phyloP scores from a whole-genome alignment of 768 basidiomycete genomes.

The Tephrocybe rancida region DNA sequence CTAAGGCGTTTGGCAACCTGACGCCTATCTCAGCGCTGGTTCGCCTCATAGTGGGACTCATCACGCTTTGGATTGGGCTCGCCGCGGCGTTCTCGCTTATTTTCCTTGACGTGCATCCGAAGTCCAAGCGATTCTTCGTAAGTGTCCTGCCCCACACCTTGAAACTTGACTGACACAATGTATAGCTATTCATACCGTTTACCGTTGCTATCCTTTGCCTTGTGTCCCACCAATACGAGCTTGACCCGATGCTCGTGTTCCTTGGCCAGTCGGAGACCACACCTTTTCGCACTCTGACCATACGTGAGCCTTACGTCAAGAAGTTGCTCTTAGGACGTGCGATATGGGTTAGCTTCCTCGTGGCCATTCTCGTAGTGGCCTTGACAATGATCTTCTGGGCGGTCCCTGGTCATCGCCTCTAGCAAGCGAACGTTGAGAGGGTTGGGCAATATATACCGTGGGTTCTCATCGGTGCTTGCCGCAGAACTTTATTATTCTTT shows the following conservation, averaged over 20 bases:
- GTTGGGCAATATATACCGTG: constrained; percentile 7
- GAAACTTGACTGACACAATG: constrained; percentile 10
- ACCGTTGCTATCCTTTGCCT: constrained; percentile 87
- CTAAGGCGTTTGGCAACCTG: constrained; percentile 97
- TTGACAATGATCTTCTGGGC: constrained; percentile 94
- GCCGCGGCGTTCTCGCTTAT: constrained; percentile 88
- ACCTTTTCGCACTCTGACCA: constrained; percentile 90
- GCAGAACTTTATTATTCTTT: constrained; percentile 8
- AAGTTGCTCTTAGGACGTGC: constrained; percentile 89
- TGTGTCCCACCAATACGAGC: constrained; percentile 94
- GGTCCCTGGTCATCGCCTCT: constrained; percentile 92
- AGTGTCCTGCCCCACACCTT: constrained; percentile 36
- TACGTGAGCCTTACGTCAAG: constrained; percentile 93
- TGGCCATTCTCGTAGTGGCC: constrained; percentile 73
- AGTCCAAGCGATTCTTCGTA: constrained; percentile 93
- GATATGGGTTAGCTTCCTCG: constrained; percentile 86
- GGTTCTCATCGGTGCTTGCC: constrained; percentile 16
- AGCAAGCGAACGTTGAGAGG: constrained; percentile 10
- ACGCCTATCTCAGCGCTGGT: constrained; percentile 90
- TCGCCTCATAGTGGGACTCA: constrained; percentile 80
- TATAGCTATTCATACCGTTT: constrained; percentile 93
- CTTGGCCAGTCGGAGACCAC: constrained; percentile 94
- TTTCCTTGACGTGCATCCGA: constrained; percentile 92
- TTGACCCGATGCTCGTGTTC: constrained; percentile 95
- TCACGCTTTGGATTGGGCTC: constrained; percentile 94